A percentile compares a stretch with the other conserved stretches of the same genome.
Conservation (phyloP, 345 rosid species). For the Brassica rapa region DNA sequence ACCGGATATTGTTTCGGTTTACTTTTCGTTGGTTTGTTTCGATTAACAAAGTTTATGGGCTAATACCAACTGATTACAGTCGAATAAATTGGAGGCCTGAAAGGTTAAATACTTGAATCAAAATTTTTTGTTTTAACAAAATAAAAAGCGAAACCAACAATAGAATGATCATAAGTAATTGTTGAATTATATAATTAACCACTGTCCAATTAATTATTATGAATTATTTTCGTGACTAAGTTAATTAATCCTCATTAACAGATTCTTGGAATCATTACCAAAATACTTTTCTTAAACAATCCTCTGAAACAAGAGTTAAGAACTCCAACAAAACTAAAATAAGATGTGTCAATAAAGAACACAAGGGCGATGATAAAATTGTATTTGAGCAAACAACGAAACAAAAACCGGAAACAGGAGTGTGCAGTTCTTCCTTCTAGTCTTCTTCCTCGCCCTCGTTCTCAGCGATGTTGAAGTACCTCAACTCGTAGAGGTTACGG, state of each 20-base stretch:
- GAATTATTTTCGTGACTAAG: no score
- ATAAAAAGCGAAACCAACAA: no score
- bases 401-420: constrained; percentile 3
- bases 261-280: not conserved
- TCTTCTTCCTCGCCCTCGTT: constrained; percentile 94
- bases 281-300: not conserved
- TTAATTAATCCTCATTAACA: not conserved
- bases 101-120: not conserved
- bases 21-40: constrained; percentile 11
- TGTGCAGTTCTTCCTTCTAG: constrained; percentile 22
- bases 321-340: constrained; percentile 28
- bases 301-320: constrained; percentile 5
- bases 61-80: not conserved
- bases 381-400: constrained; percentile 10
- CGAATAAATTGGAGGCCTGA: not conserved
- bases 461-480: constrained; percentile 97
- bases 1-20: not conserved
- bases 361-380: constrained; percentile 1
- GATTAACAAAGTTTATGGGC: not conserved
- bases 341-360: constrained; percentile 20
- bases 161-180: no score
- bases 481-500: constrained; percentile 73
- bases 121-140: not conserved
- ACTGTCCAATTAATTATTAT: not conserved
- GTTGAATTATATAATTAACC: not conserved